Evolutionary conservation across 73 alveolate genomes (phyloP).

Genomic region (Paramecium sonneborni): DNA sequence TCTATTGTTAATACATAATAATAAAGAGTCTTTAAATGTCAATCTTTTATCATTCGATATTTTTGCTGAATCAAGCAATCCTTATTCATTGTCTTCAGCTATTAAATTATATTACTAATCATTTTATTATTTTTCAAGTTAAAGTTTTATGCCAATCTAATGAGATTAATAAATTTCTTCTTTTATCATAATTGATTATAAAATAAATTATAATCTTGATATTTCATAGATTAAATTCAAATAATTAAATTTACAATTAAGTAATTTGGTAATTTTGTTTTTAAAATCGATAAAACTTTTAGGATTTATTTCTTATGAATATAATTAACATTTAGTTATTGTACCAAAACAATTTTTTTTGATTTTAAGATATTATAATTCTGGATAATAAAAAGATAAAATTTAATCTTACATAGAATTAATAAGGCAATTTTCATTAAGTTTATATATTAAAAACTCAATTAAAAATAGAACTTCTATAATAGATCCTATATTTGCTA

Average conservation of each 20-base stretch:
- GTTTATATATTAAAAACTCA: neutral
- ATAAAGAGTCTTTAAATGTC: neutral
- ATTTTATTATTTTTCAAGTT: neutral
- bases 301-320: neutral
- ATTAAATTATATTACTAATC: neutral
- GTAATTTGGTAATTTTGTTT: neutral
- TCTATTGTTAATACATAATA: neutral
- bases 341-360: neutral
- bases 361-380: neutral
- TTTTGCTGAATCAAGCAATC: neutral
- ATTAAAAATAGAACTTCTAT: conserved; percentile 26
- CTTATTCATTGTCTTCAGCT: neutral
- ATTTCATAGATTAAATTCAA: neutral
- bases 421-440: neutral
- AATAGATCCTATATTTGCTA: neutral
- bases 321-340: neutral
- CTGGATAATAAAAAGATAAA: neutral
- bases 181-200: neutral
- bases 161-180: neutral
- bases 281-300: neutral
- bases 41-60: neutral
- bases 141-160: neutral
- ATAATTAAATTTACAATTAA: neutral
- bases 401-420: neutral
- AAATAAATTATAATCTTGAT: neutral